phyloP scores from a whole-genome alignment of 345 rosid species.

The Bruguiera sexangula region DNA sequence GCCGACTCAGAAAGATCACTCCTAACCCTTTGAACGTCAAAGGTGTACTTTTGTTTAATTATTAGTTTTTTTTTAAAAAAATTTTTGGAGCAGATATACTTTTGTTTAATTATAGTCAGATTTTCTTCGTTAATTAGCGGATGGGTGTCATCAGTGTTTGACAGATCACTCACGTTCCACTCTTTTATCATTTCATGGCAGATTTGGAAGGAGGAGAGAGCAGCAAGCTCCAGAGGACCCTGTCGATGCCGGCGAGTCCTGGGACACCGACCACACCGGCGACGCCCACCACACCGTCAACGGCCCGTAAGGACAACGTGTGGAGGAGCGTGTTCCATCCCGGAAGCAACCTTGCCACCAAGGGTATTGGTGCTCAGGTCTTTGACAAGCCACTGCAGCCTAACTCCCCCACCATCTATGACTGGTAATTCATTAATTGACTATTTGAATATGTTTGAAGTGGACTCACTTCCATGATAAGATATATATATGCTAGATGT shows the following conservation, averaged over 20 bases:
- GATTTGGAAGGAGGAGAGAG: slow-evolving; percentile 42
- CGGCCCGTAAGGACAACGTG: slow-evolving; percentile 74
- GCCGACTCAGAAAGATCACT: slow-evolving; percentile 62
- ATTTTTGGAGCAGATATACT: neutral
- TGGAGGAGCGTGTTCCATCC: slow-evolving; percentile 99
- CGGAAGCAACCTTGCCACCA: slow-evolving; percentile 90
- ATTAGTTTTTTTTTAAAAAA: too few species aligned
- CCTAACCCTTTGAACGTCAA: slow-evolving; percentile 43
- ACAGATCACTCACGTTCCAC: neutral
- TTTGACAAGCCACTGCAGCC: slow-evolving; percentile 76
- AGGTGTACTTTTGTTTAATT: slow-evolving; percentile 30
- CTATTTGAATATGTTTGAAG: neutral
- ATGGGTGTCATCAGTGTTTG: too few species aligned
- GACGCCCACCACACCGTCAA: slow-evolving; percentile 63
- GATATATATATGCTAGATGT: too few species aligned
- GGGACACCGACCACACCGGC: slow-evolving; percentile 59
- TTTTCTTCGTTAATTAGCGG: neutral
- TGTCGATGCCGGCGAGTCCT: slow-evolving; percentile 62
- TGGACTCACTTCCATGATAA: neutral
- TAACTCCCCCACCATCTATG: slow-evolving; percentile 88
- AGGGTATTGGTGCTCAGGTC: slow-evolving; percentile 49
- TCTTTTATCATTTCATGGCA: neutral
- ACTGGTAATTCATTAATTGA: slow-evolving; percentile 50
- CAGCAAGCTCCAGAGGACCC: slow-evolving; percentile 49
- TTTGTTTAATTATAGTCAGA: neutral